phyloP scores from a whole-genome alignment of 495 filamentous ascomycete genomes.

The Penicillium flavigenum region DNA sequence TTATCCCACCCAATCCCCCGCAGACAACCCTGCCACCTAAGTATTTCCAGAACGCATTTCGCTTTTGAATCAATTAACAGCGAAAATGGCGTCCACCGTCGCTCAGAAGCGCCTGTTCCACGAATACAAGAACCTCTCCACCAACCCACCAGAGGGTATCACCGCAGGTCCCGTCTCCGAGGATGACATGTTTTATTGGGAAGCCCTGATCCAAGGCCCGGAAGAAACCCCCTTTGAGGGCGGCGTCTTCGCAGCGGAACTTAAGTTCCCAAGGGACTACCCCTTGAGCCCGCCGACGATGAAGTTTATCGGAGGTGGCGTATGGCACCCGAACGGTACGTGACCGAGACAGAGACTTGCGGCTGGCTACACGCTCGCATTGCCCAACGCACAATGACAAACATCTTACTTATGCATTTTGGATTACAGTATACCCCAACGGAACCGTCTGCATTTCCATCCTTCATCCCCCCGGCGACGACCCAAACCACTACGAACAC shows the following conservation, averaged over 20 bases:
- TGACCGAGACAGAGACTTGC: constrained; percentile 11
- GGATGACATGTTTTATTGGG: constrained; percentile 96
- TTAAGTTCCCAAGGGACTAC: constrained; percentile 96
- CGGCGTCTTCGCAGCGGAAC: constrained; percentile 88
- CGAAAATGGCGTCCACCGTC: constrained; percentile 45
- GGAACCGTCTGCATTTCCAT: constrained; percentile 97
- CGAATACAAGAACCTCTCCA: constrained; percentile 87
- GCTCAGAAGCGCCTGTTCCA: constrained; percentile 92
- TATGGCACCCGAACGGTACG: constrained; percentile 96
- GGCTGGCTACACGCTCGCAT: neutral
- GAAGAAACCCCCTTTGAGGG: constrained; percentile 95
- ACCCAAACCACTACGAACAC: constrained; percentile 98
- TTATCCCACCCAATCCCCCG: constrained; percentile 5
- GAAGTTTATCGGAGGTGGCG: constrained; percentile 80
- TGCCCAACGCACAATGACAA: neutral
- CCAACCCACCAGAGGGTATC: constrained; percentile 88
- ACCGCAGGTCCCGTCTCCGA: constrained; percentile 90
- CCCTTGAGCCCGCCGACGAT: constrained; percentile 90
- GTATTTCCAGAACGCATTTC: neutral
- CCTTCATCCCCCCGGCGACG: constrained; percentile 96
- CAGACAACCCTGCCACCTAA: constrained; percentile 9
- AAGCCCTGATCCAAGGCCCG: constrained; percentile 92
- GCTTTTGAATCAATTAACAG: constrained; percentile 1
- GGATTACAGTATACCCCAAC: constrained; percentile 76
- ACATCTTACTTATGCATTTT: neutral